Evolutionary conservation across 2,329 filamentous ascomycete genomes (phyloP), one percentile per base, ranked within the genome.

Genomic region (Gnomoniopsis sp.): DNA sequence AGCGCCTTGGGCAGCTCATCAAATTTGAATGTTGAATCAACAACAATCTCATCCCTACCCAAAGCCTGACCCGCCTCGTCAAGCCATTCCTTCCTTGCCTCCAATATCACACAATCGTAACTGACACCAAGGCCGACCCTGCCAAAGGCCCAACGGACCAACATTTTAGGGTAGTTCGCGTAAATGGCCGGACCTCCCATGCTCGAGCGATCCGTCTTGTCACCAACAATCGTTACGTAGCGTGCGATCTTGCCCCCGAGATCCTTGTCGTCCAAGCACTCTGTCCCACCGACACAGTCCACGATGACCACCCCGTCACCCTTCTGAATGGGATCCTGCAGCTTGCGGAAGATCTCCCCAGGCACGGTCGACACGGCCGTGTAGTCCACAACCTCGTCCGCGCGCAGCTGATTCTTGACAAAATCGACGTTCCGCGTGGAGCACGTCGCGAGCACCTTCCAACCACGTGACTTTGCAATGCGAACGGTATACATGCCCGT

Each of bases 101-200:
- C 53, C 21, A 49, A 36, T 17, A 55, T 55, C 12, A 55, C 46
- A 49, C 53, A 55, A 19, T 55, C 53, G 26, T 55, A 55, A 21
- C 17, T 36, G 21, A 55, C 44, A 1, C 44, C 53, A 3, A 38
- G 34, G 2, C 53, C 44, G 15, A 49, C 44, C 30, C 34, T 38
- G 2, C 46, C 53, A 44, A 23, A 49, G 15, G 36, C 12, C 53
- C 44, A 55, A 8, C 46, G 33, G 21, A n/a, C 21, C 33, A 49
- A 17, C 53, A 55, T 55, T 22, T 30, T 33, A 3, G 53, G 53
- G 15, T 55, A 30, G 30, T 21, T 49, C 53, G 17, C 47, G 34
- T 55, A 55, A 17, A 55, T 49, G 7, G 46, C 53, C 34, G 53
- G 53, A 7, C 53, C 53, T 14, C 53, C 53, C 44, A 55, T 43